These are phyloP conservation scores for Coemansia sp. DNA, from an alignment of 192 early-diverging fungal genomes.

Conservation along the genomic window DNA sequence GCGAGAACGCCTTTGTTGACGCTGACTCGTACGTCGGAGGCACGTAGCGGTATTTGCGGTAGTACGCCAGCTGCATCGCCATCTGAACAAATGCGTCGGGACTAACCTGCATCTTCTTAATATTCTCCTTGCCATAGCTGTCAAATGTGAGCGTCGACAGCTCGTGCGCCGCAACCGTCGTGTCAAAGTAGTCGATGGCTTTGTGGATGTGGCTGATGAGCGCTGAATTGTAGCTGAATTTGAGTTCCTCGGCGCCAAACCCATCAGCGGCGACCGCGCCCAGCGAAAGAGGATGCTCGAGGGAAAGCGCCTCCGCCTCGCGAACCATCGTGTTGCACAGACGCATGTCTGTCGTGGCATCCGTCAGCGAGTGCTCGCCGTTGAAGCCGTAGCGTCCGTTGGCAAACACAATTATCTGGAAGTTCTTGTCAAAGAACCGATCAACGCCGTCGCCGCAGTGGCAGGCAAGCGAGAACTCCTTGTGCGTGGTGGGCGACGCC, in stretches of 20 bases:
- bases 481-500: conserved; percentile 64
- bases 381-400: conserved; percentile 79
- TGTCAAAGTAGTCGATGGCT: conserved; percentile 67
- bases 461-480: conserved; percentile 73
- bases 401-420: conserved; percentile 77
- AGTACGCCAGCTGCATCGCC: conserved; percentile 74
- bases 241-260: conserved; percentile 25
- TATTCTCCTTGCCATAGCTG: conserved; percentile 71
- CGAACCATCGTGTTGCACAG: conserved; percentile 69
- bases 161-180: conserved; percentile 64
- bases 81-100: conserved; percentile 77
- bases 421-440: conserved; percentile 78
- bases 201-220: conserved; percentile 57
- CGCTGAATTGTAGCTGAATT: conserved; percentile 58
- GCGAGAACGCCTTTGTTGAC: conserved; percentile 63
- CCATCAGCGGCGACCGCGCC: conserved; percentile 13
- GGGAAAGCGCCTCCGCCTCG: conserved; percentile 47
- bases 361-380: conserved; percentile 72
- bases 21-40: conserved; percentile 76
- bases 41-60: conserved; percentile 61
- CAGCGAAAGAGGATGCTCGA: not conserved
- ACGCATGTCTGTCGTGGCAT: conserved; percentile 77
- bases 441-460: conserved; percentile 80
- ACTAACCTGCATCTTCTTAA: conserved; percentile 62
- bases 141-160: conserved; percentile 67